Base-by-base conservation (phyloP, 305 asterid species). In the Rubia peregrina region DNA sequence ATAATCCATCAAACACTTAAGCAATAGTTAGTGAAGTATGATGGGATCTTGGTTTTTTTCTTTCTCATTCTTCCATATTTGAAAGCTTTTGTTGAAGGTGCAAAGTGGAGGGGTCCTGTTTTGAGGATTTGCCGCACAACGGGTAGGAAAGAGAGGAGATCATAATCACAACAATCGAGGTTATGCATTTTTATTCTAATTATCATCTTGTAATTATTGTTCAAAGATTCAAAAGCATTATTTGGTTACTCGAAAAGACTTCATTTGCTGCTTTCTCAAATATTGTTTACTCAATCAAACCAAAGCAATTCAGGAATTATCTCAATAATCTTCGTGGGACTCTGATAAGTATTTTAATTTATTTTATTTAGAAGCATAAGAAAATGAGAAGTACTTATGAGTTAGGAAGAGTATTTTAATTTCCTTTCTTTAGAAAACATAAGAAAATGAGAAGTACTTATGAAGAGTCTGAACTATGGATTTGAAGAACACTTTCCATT, bases 131-230 rank as follows among this genome's bases (percentile, higher is more conserved):
- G 76, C 73, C 73, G 68, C 59, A 16, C 67, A 65, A 61, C 56
- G 41, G 73, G 33, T 7, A 38, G 61, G 55, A 60, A 66, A 57
- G 26, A 70, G 16, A 51, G 22, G 66, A 41, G 75, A 65, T 76
- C 48, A 46, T 65, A 22, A 48, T 77, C 77, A 77, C 79, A 68
- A 65, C 65, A 69, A 13, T 67, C 81, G 73, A 77, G 75, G 79
- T 41, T 49, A 36, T 77, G 64, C 61, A 24, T 74, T 74, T 53
- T 4, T 13, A 53, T 16, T 53, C 9, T 53, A 16, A 53, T 53
- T 16, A 77, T 77, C 77, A 80, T 74, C 64, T 77, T 61, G 65
- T 65, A 74, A 80, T 77, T 67, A 80, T 80, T 74, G 70, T 77
- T 74, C 84, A 71, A 77, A 77, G 73, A 74, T 80, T 74, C 82